Conservation (phyloP, 768 basidiomycete species). For the Leccinellum rugosiceps region DNA sequence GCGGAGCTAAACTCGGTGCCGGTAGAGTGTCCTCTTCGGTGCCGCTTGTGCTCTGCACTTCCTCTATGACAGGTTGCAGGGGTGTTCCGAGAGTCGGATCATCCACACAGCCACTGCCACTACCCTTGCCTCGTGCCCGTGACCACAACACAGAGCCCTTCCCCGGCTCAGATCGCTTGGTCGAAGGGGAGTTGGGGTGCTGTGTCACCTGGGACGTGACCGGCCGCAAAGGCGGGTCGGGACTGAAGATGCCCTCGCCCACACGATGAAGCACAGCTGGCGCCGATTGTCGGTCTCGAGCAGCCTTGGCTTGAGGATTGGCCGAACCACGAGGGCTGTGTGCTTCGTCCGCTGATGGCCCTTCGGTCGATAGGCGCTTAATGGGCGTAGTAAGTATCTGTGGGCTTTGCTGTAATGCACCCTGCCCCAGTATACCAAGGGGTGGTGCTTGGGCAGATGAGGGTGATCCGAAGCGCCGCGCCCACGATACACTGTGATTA, state of each 20-base stretch:
- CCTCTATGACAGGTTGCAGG: constrained; percentile 25
- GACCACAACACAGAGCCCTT: constrained; percentile 39
- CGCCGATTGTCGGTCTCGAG: constrained; percentile 38
- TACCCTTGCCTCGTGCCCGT: constrained; percentile 4
- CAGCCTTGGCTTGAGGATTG: neutral
- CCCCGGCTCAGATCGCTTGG: constrained; percentile 38
- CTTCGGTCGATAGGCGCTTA: constrained; percentile 38
- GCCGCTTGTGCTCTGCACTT: constrained; percentile 1
- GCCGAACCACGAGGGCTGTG: neutral
- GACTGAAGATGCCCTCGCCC: constrained; percentile 31
- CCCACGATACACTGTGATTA: constrained; percentile 56
- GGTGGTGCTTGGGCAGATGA: constrained; percentile 18
- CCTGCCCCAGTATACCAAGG: constrained; percentile 14
- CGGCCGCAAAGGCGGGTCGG: constrained; percentile 22
- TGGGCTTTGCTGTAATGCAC: constrained; percentile 7
- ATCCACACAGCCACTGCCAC: constrained; percentile 16
- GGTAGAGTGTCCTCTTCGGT: constrained; percentile 18
- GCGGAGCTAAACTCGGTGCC: neutral
- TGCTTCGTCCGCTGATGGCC: constrained; percentile 10
- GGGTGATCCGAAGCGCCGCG: constrained; percentile 37
- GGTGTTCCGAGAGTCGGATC: constrained; percentile 7
- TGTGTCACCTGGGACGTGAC: neutral
- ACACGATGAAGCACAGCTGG: constrained; percentile 48
- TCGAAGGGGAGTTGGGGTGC: neutral
- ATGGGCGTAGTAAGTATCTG: constrained; percentile 34